Percentiles rank a stretch among this genome's conserved stretches.
Conservation (phyloP, 441 rosid species). For the Theobroma grandiflorum region DNA sequence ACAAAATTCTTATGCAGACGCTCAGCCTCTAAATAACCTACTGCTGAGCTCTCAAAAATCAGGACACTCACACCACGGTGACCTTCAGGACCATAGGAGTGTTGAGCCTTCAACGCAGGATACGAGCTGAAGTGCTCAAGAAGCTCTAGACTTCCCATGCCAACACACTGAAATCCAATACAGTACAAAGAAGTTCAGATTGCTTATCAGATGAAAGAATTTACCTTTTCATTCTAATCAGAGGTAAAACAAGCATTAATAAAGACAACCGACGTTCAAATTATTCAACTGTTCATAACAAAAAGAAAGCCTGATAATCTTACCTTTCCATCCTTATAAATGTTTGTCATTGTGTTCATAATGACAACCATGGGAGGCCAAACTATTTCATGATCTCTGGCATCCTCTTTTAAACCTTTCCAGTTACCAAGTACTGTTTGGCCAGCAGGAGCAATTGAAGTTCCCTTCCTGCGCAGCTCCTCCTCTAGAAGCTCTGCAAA, state of each 20-base stretch:
- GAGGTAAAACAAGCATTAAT: neutral
- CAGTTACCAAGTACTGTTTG: slow-evolving; percentile 38
- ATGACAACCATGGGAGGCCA: slow-evolving; percentile 61
- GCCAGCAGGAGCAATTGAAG: slow-evolving; percentile 40
- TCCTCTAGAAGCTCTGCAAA: slow-evolving; percentile 43
- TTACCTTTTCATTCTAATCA: neutral
- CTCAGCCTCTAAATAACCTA: slow-evolving; percentile 52
- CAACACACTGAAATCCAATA: slow-evolving; percentile 43
- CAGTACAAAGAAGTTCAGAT: neutral
- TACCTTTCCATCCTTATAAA: slow-evolving; percentile 46
- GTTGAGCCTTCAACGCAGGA: slow-evolving; percentile 46
- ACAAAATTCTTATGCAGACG: slow-evolving; percentile 46
- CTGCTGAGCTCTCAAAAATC: slow-evolving; percentile 47
- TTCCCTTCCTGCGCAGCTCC: slow-evolving; percentile 40
- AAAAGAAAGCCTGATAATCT: slow-evolving; percentile 16
- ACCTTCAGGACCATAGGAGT: slow-evolving; percentile 54
- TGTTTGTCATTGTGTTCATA: slow-evolving; percentile 44
- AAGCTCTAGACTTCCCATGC: slow-evolving; percentile 55
- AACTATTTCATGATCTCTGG: slow-evolving; percentile 45
- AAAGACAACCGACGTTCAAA: neutral
- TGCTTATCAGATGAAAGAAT: neutral
- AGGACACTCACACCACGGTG: slow-evolving; percentile 53
- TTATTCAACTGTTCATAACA: neutral
- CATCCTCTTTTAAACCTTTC: slow-evolving; percentile 50
- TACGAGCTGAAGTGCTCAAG: slow-evolving; percentile 41